phyloP scores from a whole-genome alignment of 2,329 filamentous ascomycete species.

The Magnaporthiopsis poae region DNA sequence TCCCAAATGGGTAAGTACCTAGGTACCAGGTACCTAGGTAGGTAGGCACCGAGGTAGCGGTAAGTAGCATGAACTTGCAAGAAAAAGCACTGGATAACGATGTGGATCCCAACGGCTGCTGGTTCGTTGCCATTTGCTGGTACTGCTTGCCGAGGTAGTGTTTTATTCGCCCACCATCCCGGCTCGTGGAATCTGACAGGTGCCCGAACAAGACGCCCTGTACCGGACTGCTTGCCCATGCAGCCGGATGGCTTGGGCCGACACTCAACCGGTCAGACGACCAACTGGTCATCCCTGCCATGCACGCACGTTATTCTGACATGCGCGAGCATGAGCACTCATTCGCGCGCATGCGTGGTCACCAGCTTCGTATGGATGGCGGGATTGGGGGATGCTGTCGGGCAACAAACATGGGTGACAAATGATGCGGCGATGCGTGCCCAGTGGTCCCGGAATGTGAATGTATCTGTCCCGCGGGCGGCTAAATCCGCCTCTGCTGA shows the following conservation, averaged over 20 bases:
- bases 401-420: no score
- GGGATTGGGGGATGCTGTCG: neutral
- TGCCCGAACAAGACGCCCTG: neutral
- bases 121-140: neutral
- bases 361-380: neutral
- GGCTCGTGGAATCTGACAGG: neutral
- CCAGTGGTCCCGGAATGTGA: no score
- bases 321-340: no score
- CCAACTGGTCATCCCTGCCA: neutral
- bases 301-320: neutral
- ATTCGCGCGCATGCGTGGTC: neutral
- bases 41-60: no score
- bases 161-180: neutral
- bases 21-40: neutral
- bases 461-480: neutral
- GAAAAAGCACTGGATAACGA: neutral
- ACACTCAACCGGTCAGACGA: neutral
- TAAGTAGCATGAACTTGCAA: neutral
- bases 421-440: neutral
- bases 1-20: neutral
- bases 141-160: neutral
- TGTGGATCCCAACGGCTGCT: neutral
- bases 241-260: neutral
- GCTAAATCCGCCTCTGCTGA: neutral
- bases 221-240: neutral